phyloP scores from a whole-genome alignment of 768 basidiomycete species.

The Auriscalpium vulgare region DNA sequence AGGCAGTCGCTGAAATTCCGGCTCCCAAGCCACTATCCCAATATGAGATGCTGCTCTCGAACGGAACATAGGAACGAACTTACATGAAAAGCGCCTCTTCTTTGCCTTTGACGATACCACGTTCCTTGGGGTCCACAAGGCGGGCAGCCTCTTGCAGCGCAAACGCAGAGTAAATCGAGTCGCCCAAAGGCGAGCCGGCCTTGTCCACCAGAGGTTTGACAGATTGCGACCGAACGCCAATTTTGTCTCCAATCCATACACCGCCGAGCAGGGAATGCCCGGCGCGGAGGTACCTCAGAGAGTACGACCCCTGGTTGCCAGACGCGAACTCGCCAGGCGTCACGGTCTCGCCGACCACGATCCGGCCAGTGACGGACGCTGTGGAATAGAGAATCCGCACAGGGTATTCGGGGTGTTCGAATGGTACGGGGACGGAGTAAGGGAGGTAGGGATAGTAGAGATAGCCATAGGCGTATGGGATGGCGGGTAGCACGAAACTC shows the following conservation, averaged over 20 bases:
- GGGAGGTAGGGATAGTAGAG: constrained; percentile 42
- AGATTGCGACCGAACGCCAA: constrained; percentile 20
- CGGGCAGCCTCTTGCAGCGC: constrained; percentile 81
- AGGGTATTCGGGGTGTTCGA: constrained; percentile 42
- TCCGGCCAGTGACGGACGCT: constrained; percentile 68
- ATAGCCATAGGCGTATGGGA: constrained; percentile 30
- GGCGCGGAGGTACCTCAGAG: constrained; percentile 38
- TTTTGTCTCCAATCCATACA: constrained; percentile 64
- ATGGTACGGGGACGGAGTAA: constrained; percentile 42
- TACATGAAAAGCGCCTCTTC: constrained; percentile 70
- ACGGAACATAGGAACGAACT: constrained; percentile 15
- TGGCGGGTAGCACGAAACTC: constrained; percentile 26
- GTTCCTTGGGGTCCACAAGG: constrained; percentile 47
- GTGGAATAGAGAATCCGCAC: constrained; percentile 62
- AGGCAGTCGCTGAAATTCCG: constrained; percentile 73
- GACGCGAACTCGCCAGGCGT: constrained; percentile 22
- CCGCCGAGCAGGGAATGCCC: constrained; percentile 55
- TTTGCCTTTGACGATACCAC: constrained; percentile 26
- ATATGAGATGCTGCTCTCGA: constrained; percentile 1
- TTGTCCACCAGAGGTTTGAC: constrained; percentile 38
- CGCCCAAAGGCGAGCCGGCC: constrained; percentile 48
- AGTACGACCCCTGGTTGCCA: constrained; percentile 15
- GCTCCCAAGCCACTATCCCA: constrained; percentile 73
- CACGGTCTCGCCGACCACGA: constrained; percentile 72
- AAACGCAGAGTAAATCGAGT: constrained; percentile 81